Conservation (phyloP, 2,329 filamentous ascomycete species). For the Monosporascus sp. region DNA sequence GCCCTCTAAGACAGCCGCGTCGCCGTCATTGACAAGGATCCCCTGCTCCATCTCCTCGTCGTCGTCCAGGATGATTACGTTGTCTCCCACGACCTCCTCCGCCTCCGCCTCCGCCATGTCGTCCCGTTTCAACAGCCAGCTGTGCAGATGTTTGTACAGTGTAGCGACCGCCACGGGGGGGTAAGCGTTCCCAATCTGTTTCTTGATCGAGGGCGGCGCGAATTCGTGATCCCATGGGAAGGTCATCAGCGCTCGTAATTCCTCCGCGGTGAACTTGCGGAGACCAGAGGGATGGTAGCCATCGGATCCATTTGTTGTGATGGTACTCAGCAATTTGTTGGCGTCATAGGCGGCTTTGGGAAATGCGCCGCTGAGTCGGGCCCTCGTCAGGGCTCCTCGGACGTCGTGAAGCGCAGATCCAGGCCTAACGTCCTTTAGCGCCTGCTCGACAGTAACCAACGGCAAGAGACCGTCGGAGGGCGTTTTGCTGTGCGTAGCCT, state of each 20-base stretch:
- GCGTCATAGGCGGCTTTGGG: constrained; percentile 35
- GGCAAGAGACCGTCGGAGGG: constrained; percentile 17
- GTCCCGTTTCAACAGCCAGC: constrained; percentile 28
- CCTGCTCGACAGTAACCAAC: constrained; percentile 37
- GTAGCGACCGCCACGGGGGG: constrained; percentile 50
- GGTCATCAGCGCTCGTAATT: constrained; percentile 61
- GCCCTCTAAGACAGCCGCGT: not conserved
- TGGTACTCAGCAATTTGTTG: constrained; percentile 43
- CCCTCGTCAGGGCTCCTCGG: not conserved
- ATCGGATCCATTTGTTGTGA: constrained; percentile 56
- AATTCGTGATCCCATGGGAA: constrained; percentile 60
- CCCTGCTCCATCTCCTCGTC: not conserved
- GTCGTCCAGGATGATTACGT: not conserved
- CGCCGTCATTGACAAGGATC: not conserved
- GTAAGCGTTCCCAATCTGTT: constrained; percentile 74
- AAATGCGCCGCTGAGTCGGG: constrained; percentile 18
- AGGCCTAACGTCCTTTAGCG: constrained; percentile 25
- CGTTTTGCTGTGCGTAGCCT: constrained; percentile 48
- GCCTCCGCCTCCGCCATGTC: not conserved
- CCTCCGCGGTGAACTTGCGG: constrained; percentile 57
- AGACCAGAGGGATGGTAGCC: constrained; percentile 60
- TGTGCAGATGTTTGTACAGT: constrained; percentile 38
- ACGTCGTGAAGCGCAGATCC: constrained; percentile 32
- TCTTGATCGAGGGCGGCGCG: constrained; percentile 36
- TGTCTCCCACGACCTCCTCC: not conserved